These are phyloP conservation scores for Rhynchosporium secalis DNA, from an alignment of 2,329 filamentous ascomycete species.

Conservation along the genomic window DNA sequence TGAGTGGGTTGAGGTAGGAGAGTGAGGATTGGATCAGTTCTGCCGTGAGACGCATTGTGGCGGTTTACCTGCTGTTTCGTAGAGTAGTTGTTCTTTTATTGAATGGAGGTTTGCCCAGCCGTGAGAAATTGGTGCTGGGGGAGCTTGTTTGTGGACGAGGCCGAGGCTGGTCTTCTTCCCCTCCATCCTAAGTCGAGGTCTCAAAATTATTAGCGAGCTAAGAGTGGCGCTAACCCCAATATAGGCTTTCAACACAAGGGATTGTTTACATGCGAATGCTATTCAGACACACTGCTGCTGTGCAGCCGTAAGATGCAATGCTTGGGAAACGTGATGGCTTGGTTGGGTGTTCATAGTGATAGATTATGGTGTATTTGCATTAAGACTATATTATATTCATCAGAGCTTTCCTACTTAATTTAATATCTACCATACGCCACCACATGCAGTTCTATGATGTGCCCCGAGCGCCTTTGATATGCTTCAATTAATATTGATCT, in stretches of 20 bases:
- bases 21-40: conserved; percentile 93
- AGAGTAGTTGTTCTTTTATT: background rate
- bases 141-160: conserved; percentile 17
- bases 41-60: conserved; percentile 84
- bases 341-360: background rate
- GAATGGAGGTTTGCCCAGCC: background rate
- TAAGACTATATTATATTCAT: background rate
- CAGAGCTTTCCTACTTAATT: background rate
- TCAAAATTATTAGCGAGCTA: conserved; percentile 19
- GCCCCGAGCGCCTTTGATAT: conserved; percentile 22
- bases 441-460: conserved; percentile 7
- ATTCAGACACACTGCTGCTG: background rate
- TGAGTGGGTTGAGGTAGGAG: conserved; percentile 97
- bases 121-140: conserved; percentile 11
- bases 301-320: background rate
- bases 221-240: conserved; percentile 22
- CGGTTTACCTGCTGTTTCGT: conserved; percentile 23
- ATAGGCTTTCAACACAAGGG: conserved; percentile 15
- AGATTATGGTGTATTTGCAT: conserved; percentile 10
- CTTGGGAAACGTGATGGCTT: background rate
- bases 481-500: conserved; percentile 23
- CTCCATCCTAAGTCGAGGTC: conserved; percentile 13
- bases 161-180: conserved; percentile 18
- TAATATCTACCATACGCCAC: conserved; percentile 15
- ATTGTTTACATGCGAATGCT: conserved; percentile 1